These are phyloP conservation scores for Linnemannia elongata DNA, from an alignment of 192 early-diverging fungal species.

Conservation along the genomic window DNA sequence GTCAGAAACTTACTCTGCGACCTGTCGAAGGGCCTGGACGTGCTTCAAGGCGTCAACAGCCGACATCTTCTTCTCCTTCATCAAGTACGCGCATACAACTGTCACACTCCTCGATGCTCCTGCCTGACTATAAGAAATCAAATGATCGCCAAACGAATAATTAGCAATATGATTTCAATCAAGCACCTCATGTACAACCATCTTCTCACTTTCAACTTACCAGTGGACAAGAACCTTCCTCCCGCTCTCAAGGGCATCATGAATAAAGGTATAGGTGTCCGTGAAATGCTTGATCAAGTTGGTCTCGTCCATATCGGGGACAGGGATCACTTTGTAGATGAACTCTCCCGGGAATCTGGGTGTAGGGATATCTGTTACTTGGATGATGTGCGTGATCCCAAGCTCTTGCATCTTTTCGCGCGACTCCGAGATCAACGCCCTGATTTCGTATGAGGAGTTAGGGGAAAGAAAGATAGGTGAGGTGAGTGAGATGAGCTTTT, in stretches of 20 bases:
- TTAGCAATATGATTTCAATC: background rate
- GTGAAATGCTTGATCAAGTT: conserved; percentile 82
- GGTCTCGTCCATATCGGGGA: conserved; percentile 73
- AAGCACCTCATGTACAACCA: background rate
- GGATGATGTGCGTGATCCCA: conserved; percentile 46
- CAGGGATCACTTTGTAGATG: conserved; percentile 64
- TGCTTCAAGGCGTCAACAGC: conserved; percentile 61
- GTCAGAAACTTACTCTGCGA: conserved; percentile 56
- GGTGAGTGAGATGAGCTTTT: background rate
- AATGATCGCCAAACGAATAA: background rate
- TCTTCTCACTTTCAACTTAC: conserved; percentile 18
- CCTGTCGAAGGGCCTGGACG: conserved; percentile 56
- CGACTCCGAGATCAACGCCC: conserved; percentile 26
- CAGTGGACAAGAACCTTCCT: conserved; percentile 80
- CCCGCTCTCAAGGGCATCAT: conserved; percentile 55
- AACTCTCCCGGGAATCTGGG: conserved; percentile 59
- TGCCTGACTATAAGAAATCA: conserved; percentile 16
- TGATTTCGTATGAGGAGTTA: background rate
- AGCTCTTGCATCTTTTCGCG: conserved; percentile 21
- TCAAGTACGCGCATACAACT: conserved; percentile 75
- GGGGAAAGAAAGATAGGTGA: background rate
- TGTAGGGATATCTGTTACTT: conserved; percentile 29
- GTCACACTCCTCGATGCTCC: conserved; percentile 81
- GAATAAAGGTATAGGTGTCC: conserved; percentile 72
- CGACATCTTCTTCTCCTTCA: conserved; percentile 66